Evolutionary conservation across 352 stramenopile genomes (phyloP), one percentile per base, ranked within the genome.

Genomic region (Phytophthora megakarya): DNA sequence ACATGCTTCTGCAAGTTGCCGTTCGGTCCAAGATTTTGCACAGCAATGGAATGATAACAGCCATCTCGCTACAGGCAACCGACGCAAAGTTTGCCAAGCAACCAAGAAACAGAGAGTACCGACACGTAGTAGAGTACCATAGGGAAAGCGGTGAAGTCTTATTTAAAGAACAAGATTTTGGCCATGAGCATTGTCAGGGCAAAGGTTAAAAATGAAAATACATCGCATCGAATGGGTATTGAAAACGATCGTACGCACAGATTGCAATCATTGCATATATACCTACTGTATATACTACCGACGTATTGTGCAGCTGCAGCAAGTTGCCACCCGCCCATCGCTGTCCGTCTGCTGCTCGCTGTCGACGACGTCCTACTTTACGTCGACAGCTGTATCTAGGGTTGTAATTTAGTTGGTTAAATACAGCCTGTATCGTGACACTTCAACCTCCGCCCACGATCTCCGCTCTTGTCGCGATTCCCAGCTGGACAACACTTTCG

Each of bases 401-500:
- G n/a, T n/a, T n/a, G n/a, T n/a, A n/a, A n/a, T n/a, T n/a, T n/a
- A n/a, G n/a, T n/a, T n/a, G n/a, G n/a, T n/a, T n/a, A n/a, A n/a
- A n/a, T n/a, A n/a, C n/a, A n/a, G n/a, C n/a, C n/a, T n/a, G n/a
- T n/a, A 38, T 62, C 50, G 60, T 67, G 43, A 45, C 38, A 62
- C 60, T 67, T 56, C 44, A 61, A 67, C 50, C 37, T 53, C 39
- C 26, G 32, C 38, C 16, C 12, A 11, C 23, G n/a, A 25, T 30
- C 43, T 39, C 42, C 10, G 40, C 28, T 50, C 50, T 28, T 30
- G 53, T 56, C 47, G n/a, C 37, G 58, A 32, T 53, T 66, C 48
- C 58, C 58, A 66, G 58, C 46, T 66, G 58, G 26, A 25, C 46
- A 43, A 38, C 44, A 18, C 25, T 50, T 15, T n/a, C 25, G 22